Conservation (phyloP, 2,329 filamentous ascomycete species). For the Sphaerulina populicola region DNA sequence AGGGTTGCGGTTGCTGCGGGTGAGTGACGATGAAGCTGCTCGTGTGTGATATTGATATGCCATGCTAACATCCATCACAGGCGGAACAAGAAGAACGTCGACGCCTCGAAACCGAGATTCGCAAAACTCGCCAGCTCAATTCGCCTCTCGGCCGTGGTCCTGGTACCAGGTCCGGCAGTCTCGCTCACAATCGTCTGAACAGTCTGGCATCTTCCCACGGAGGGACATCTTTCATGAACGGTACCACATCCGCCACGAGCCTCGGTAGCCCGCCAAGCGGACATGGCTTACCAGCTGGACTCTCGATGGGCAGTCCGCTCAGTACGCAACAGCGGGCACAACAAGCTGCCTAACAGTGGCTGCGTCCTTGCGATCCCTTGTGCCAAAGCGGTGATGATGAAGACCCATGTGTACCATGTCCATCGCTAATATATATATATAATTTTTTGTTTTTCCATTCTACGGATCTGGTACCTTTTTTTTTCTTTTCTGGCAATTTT, state of each 20-base stretch:
- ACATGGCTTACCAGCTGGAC: not conserved
- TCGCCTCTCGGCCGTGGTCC: conserved; percentile 17
- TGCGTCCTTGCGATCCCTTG: conserved; percentile 7
- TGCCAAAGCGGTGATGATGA: conserved; percentile 4
- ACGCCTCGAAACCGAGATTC: conserved; percentile 55
- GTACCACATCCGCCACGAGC: conserved; percentile 3
- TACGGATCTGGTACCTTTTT: not conserved
- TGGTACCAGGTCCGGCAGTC: conserved; percentile 7
- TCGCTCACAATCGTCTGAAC: conserved; percentile 11
- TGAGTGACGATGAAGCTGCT: conserved; percentile 37
- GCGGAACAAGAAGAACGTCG: conserved; percentile 64
- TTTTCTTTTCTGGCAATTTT: not conserved
- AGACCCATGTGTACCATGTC: conserved; percentile 6
- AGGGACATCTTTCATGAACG: conserved; percentile 2
- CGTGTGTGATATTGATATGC: conserved; percentile 4
- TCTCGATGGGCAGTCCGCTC: not conserved
- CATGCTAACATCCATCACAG: conserved; percentile 37
- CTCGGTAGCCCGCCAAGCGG: conserved; percentile 1
- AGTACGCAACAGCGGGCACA: not conserved
- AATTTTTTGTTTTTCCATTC: not conserved
- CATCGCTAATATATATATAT: conserved; percentile 8
- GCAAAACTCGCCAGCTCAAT: conserved; percentile 43
- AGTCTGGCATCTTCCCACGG: conserved; percentile 9
- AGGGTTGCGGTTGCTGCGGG: conserved; percentile 55
- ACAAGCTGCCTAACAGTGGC: conserved; percentile 6